These are phyloP conservation scores for Shiraia sp. DNA, from an alignment of 2,329 filamentous ascomycete species.

Conservation along the genomic window DNA sequence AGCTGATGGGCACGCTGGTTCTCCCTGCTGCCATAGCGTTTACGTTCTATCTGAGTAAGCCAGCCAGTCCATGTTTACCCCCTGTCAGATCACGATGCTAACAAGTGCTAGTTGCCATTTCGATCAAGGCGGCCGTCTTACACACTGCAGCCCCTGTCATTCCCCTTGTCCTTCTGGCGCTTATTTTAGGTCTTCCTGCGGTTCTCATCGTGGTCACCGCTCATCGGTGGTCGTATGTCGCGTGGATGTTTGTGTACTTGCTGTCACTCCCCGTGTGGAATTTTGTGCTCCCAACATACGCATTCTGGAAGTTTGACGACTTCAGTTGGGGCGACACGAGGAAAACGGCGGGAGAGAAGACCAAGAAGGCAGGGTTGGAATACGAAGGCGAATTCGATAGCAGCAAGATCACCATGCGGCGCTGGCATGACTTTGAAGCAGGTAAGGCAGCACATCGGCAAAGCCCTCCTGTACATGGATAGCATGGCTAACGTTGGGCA, in stretches of 20 bases:
- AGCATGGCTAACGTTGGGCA: conserved; percentile 29
- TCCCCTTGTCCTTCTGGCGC: conserved; percentile 81
- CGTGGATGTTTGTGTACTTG: conserved; percentile 98
- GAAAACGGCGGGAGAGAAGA: conserved; percentile 89
- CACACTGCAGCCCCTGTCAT: conserved; percentile 73
- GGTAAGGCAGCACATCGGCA: conserved; percentile 57
- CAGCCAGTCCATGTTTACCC: conserved; percentile 40
- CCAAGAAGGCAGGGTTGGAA: conserved; percentile 83
- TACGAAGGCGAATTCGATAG: conserved; percentile 96
- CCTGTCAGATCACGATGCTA: conserved; percentile 19
- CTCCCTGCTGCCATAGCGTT: conserved; percentile 95
- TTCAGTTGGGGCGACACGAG: conserved; percentile 99
- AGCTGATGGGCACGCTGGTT: conserved; percentile 91
- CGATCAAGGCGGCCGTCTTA: conserved; percentile 69
- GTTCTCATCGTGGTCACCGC: conserved; percentile 91
- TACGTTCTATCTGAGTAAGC: conserved; percentile 90
- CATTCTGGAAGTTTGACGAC: conserved; percentile 99
- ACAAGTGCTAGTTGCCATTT: conserved; percentile 70
- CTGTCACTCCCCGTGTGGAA: conserved; percentile 95
- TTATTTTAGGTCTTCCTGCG: conserved; percentile 92
- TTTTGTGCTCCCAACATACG: conserved; percentile 89
- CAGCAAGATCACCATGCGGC: conserved; percentile 98
- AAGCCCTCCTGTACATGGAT: conserved; percentile 13
- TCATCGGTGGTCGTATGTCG: conserved; percentile 86
- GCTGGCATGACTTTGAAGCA: conserved; percentile 91